Percentiles rank a stretch among this genome's conserved stretches.
Conservation (phyloP, 2,329 filamentous ascomycete species). For the Penicillium aurantiogriseum region DNA sequence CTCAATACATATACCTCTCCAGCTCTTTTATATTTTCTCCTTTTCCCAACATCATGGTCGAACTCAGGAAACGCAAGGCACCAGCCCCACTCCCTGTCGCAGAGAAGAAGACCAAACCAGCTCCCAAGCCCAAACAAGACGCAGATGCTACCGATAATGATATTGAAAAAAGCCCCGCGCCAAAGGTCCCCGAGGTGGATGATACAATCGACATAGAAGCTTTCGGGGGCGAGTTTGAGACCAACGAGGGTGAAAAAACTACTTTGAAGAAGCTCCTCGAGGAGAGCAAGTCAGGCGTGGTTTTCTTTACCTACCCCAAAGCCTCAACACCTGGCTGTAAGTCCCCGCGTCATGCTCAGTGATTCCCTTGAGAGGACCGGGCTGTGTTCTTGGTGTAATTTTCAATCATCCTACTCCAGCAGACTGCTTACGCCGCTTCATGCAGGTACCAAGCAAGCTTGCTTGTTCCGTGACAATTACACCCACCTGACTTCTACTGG, state of each 20-base stretch:
- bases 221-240: conserved; percentile 72
- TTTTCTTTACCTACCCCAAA: conserved; percentile 93
- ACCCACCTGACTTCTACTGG: conserved; percentile 72
- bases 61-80: conserved; percentile 63
- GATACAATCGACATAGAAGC: conserved; percentile 53
- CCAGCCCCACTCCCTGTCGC: conserved; percentile 45
- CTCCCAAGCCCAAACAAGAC: conserved; percentile 28
- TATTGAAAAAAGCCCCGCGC: conserved; percentile 15
- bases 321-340: conserved; percentile 93
- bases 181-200: conserved; percentile 42
- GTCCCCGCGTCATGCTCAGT: conserved; percentile 33
- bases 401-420: conserved; percentile 5
- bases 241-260: conserved; percentile 77
- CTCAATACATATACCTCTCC: not conserved
- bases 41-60: conserved; percentile 43
- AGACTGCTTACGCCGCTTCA: conserved; percentile 5
- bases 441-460: conserved; percentile 86
- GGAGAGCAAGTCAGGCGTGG: conserved; percentile 79
- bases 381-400: not conserved
- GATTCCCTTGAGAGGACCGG: not conserved
- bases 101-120: conserved; percentile 33
- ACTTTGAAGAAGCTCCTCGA: conserved; percentile 78
- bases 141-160: conserved; percentile 24
- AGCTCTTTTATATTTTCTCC: not conserved
- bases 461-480: conserved; percentile 87